phyloP scores from a whole-genome alignment of 139 green algal genomes.

The Picochlorum costavermella region DNA sequence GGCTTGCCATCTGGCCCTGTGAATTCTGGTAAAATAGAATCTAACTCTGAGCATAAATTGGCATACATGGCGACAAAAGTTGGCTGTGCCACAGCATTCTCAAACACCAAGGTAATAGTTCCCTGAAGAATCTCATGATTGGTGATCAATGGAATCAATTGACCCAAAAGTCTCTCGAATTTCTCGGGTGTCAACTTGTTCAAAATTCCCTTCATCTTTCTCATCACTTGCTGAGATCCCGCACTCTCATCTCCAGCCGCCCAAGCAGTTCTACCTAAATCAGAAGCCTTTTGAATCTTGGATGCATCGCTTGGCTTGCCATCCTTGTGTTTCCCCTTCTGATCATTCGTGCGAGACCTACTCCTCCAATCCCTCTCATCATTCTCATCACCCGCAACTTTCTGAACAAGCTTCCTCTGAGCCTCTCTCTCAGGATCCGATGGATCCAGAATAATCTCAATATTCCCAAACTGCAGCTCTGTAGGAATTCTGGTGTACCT shows the following conservation, averaged over 20 bases:
- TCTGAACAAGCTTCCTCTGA: constrained; percentile 45
- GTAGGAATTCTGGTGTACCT: constrained; percentile 44
- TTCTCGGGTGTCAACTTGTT: constrained; percentile 99
- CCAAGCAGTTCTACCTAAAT: constrained; percentile 65
- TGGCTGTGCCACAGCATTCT: constrained; percentile 93
- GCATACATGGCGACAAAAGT: constrained; percentile 94
- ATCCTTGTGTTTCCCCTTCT: background rate
- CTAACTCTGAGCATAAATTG: constrained; percentile 43
- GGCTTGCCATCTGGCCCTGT: constrained; percentile 27
- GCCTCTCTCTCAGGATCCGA: constrained; percentile 49
- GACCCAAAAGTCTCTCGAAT: constrained; percentile 84
- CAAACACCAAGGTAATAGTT: constrained; percentile 91
- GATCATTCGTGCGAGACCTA: constrained; percentile 28
- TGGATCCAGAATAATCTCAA: constrained; percentile 55
- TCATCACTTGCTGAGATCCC: constrained; percentile 57
- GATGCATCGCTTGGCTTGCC: constrained; percentile 9
- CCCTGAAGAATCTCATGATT: constrained; percentile 47
- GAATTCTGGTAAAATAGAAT: constrained; percentile 47
- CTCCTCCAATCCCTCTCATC: constrained; percentile 35
- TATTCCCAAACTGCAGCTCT: constrained; percentile 48
- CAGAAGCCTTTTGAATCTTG: constrained; percentile 60
- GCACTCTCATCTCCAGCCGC: constrained; percentile 12
- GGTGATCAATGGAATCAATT: constrained; percentile 74
- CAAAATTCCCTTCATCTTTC: constrained; percentile 90
- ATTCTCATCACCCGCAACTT: constrained; percentile 11